Evolutionary conservation across 371 early-diverging fungal genomes (phyloP).

Genomic region (Mortierella sp.): DNA sequence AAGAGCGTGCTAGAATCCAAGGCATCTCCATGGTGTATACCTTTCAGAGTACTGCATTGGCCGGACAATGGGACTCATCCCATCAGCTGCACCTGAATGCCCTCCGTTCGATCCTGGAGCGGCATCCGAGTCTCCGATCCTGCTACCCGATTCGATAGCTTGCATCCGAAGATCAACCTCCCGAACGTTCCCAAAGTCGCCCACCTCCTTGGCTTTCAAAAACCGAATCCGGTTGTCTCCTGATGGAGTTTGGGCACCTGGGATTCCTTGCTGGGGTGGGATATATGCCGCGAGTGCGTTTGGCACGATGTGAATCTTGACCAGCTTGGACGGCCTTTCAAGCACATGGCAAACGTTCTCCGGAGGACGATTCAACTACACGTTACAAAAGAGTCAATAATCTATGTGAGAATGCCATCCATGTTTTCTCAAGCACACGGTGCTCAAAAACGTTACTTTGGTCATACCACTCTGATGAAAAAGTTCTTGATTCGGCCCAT

Average conservation of each 20-base stretch:
- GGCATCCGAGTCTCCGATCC: not conserved
- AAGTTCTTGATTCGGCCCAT: constrained; percentile 46
- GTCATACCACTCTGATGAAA: constrained; percentile 31
- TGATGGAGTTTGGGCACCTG: not conserved
- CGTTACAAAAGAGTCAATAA: not conserved
- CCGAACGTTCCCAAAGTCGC: constrained; percentile 10
- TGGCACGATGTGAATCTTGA: constrained; percentile 13
- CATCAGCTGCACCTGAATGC: not conserved
- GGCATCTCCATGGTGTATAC: not conserved
- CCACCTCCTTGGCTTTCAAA: constrained; percentile 23
- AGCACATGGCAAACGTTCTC: constrained; percentile 28
- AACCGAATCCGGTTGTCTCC: not conserved
- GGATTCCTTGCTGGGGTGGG: not conserved
- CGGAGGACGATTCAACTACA: constrained; percentile 10
- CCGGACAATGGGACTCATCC: not conserved
- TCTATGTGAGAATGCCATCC: not conserved
- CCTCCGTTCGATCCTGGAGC: not conserved
- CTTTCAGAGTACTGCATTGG: constrained; percentile 35
- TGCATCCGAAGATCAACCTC: constrained; percentile 30
- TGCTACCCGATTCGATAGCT: not conserved
- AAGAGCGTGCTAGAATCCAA: too few relatives aligned
- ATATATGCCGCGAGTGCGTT: constrained; percentile 14
- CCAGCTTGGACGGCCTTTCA: constrained; percentile 42
- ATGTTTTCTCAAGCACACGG: not conserved
- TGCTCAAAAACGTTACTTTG: not conserved